phyloP scores from a whole-genome alignment of 495 filamentous ascomycete genomes.

The Lepidopterella palustris region DNA sequence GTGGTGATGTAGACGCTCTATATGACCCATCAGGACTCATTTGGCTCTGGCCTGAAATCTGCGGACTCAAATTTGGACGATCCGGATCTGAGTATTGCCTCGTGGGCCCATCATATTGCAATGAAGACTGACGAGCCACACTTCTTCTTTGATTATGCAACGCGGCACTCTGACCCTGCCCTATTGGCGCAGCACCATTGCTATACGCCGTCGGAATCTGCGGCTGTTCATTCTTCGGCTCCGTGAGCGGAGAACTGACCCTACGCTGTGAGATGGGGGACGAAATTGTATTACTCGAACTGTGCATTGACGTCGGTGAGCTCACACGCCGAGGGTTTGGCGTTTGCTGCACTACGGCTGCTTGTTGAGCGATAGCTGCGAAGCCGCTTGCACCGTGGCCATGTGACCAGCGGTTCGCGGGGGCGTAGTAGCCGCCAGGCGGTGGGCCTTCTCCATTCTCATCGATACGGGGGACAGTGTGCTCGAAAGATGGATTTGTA shows the following conservation, averaged over 20 bases:
- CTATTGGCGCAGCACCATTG: slow-evolving; percentile 8
- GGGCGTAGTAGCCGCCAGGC: slow-evolving; percentile 14
- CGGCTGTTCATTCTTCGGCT: slow-evolving; percentile 25
- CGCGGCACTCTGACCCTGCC: too few relatives aligned
- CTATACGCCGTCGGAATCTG: slow-evolving; percentile 25
- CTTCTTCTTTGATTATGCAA: background rate
- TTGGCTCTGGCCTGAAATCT: slow-evolving; percentile 15
- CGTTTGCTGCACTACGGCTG: background rate
- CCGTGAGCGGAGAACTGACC: slow-evolving; percentile 13
- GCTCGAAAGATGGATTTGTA: slow-evolving; percentile 2
- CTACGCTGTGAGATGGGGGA: slow-evolving; percentile 15
- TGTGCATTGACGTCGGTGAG: slow-evolving; percentile 8
- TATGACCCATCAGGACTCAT: slow-evolving; percentile 4
- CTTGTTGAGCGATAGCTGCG: slow-evolving; percentile 4
- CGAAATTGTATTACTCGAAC: background rate
- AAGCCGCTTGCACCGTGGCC: background rate
- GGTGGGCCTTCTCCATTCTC: background rate
- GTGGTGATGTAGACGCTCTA: slow-evolving; percentile 9
- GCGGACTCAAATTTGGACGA: slow-evolving; percentile 21
- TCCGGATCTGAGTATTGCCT: slow-evolving; percentile 20
- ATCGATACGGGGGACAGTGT: background rate
- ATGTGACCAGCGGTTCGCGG: slow-evolving; percentile 1
- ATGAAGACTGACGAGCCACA: background rate
- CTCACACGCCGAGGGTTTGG: slow-evolving; percentile 8
- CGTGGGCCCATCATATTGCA: background rate